Base-by-base conservation (phyloP, 768 basidiomycete genomes). In the Hericium coralloides region DNA sequence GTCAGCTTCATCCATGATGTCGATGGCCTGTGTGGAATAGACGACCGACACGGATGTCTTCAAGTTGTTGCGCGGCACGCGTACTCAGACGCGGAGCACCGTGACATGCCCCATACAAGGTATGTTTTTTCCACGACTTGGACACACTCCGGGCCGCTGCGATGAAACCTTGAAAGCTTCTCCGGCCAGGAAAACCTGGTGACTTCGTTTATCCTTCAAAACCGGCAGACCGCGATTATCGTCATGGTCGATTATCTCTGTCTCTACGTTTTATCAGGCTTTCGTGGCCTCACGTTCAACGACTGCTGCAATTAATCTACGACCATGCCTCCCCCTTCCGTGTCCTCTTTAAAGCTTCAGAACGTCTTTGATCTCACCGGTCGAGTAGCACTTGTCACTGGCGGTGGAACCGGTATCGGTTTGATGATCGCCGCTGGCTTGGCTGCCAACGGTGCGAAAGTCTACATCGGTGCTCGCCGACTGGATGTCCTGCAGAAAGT, bases 391-490 rank as follows among this genome's bases (percentile, higher is more conserved):
- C 59, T 66, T 23, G 58, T 66, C 41, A 59, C 64, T 12, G 65
- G 65, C 25, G 65, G 64, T 3, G 64, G 64, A 12, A 63, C 64
- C 2, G 65, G 65, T 49, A 81, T 81, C 52, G 80, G 80, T 36
- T 67, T 84, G 57, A 83, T 84, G 80, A 89, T 89, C 56, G 73
- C 87, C 9, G 74, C 77, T 54, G 89, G 87, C 4, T 76, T 92
- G 12, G 89, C 89, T 15, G 77, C 83, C 26, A 86, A 84, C 63
- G 88, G 89, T 1, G 88, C 89, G 14, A 86, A 82, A 61, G 89
- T 90, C 15, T 92, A 92, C 65, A 87, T 92, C 63, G 84, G 82
- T 2, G 85, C 87, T 17, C 75, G 89, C 39, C 78, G 90, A 49
- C 68, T 76, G 49, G 80, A 84, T 4, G 81, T 87, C 2, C 75